Evolutionary conservation across 176 grass and related monocot genomes (phyloP), one percentile per base, ranked within the genome.

Genomic region (Microstegium vimineum): DNA sequence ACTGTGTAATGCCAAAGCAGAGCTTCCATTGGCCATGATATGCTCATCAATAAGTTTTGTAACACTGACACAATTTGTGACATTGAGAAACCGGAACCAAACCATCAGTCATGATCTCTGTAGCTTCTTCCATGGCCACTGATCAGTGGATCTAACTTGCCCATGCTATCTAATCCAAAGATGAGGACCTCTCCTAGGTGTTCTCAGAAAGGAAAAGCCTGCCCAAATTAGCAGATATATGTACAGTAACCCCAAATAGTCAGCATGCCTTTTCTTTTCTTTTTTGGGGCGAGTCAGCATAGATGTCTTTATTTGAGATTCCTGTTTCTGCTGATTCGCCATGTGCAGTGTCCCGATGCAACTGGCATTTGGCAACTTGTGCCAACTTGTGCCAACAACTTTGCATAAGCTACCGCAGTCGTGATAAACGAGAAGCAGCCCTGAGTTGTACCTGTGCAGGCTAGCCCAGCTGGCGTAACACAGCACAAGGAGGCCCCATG

Each of bases 381-480:
- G n/a, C n/a, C n/a, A n/a, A n/a, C n/a, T n/a, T n/a, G n/a, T 38
- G 42, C 65, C 35, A 69, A 45, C 42, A 71, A 70, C 47, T 32
- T 2, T 20, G 49, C 79, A 37, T 1, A 41, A 22, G 35, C 34
- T 42, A 56, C 9, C 26, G 22, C 43, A 20, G 8, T 8, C 45
- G 66, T 56, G 71, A 35, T 26, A 69, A 87, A 81, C 22, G 35
- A 40, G 43, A 78, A 71, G 8, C 18, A 1, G 17, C n/a, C 6
- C 40, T n/a, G n/a, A n/a, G n/a, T n/a, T n/a, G n/a, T n/a, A n/a
- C n/a, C 56, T 35, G 23, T 28, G 71, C 74, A 84, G 60, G 37
- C 68, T 28, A 83, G 70, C 54, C 72, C 66, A 89, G 76, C 62
- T 75, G 81, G 28, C 66, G 30, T 60, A 37, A 66, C 64, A 51